Conservation (phyloP, 2,329 filamentous ascomycete genomes). For the Fusarium miscanthi region DNA sequence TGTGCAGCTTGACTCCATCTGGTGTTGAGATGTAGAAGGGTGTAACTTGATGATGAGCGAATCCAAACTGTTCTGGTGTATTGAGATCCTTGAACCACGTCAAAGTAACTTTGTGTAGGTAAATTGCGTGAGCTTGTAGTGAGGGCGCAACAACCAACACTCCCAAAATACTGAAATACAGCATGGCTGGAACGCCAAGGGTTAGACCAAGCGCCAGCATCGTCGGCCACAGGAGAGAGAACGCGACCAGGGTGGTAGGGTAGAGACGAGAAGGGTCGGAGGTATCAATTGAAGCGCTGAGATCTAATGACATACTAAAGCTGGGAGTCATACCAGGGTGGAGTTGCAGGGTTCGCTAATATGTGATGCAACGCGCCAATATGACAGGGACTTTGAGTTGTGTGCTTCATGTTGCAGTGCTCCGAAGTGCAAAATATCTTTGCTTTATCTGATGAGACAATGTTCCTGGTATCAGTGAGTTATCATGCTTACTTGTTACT, state of each 20-base stretch:
- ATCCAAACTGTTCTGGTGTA: conserved; percentile 74
- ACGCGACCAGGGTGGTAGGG: neutral
- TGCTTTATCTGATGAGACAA: too few species aligned
- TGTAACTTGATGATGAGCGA: conserved; percentile 75
- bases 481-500: too few species aligned
- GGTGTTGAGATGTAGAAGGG: conserved; percentile 74
- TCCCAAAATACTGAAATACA: conserved; percentile 31
- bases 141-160: conserved; percentile 30
- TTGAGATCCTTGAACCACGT: conserved; percentile 65
- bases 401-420: too few species aligned
- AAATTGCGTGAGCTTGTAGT: conserved; percentile 51
- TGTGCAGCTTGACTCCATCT: conserved; percentile 74
- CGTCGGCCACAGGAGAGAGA: conserved; percentile 16
- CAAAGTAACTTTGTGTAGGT: conserved; percentile 62
- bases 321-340: too few species aligned
- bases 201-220: conserved; percentile 31
- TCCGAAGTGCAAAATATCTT: too few species aligned
- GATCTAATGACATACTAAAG: too few species aligned
- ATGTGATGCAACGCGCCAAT: too few species aligned
- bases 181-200: conserved; percentile 18
- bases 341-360: too few species aligned
- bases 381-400: too few species aligned
- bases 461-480: too few species aligned
- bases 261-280: too few species aligned
- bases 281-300: too few species aligned